Conservation (phyloP, 2,329 filamentous ascomycete genomes). For the Ophiostoma quercus region DNA sequence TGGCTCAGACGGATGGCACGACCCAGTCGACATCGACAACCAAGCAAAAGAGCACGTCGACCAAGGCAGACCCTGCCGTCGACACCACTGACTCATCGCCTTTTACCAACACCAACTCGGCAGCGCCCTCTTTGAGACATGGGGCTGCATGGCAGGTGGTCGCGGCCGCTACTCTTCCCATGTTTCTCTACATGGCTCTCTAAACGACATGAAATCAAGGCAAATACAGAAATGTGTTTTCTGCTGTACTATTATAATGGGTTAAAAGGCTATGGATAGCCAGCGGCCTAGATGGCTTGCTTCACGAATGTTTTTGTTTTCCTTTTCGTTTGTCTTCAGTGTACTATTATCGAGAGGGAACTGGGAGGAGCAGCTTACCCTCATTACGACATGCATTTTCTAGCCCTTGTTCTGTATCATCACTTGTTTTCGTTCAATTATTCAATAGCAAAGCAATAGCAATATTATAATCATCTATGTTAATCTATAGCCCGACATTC, state of each 20-base stretch:
- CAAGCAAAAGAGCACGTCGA: not conserved
- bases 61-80: slow-evolving; percentile 10
- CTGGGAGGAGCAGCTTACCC: not conserved
- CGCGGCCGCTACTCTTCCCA: not conserved
- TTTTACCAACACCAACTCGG: slow-evolving; percentile 25
- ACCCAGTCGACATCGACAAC: slow-evolving; percentile 11
- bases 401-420: not conserved
- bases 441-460: not conserved
- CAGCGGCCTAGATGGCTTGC: not conserved
- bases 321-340: not conserved
- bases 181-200: not conserved
- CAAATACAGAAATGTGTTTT: not conserved
- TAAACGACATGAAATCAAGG: not conserved
- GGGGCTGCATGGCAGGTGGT: not conserved
- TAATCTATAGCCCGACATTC: not conserved
- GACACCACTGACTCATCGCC: slow-evolving; percentile 27
- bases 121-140: not conserved
- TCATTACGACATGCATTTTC: not conserved
- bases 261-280: not conserved
- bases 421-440: not conserved
- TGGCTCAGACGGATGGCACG: not conserved
- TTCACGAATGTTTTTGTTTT: not conserved
- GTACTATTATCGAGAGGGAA: not conserved
- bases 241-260: not conserved
- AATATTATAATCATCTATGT: not conserved